Evolutionary conservation across 2,329 filamentous ascomycete genomes (phyloP), one percentile per base, ranked within the genome.

Genomic region (Botryotinia globosa): DNA sequence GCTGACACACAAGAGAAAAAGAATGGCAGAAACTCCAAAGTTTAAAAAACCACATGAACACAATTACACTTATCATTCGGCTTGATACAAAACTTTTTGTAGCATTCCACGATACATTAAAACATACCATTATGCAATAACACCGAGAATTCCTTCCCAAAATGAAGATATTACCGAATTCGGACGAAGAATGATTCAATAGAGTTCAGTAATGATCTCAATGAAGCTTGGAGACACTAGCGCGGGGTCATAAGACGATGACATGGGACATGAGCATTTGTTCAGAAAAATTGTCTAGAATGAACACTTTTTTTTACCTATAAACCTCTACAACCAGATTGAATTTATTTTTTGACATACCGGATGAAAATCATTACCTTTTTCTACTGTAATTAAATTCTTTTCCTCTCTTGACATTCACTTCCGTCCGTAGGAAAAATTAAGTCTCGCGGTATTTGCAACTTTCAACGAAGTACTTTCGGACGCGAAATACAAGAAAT

Each of bases 191-290:
- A 68, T 68, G 65, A 68, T 56, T 54, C 65, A 68, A 58, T 56
- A 56, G 65, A 22, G 48, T 56, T 42, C 18, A 39, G 34, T 67
- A 29, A 56, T 67, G 64, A 51, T 67, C 45, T 54, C 64, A 39
- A 48, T 66, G 22, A 51, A 66, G 14, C 32, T 29, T 67, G 16
- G 25, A 29, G 22, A 32, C 25, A 51, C 48, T 25, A 67, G 48
- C 34, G 64, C 37, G 48, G 34, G 66, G 67, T 69, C 67, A 72
- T 37, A 44, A 68, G 70, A 72, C 70, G 63, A 72, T n/a, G 48
- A 64, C 69, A 71, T 71, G 69, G 25, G 44, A 61, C 70, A 68
- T 68, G 70, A 42, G 70, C 70, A 45, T 39, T 67, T 42, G 37
- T 67, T 72, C 18, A 72, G 51, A 45, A 25, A 29, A 14, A 18